Evolutionary conservation across 2,329 filamentous ascomycete genomes (phyloP), one percentile per base, ranked within the genome.

Genomic region (Aspergillus sp.): DNA sequence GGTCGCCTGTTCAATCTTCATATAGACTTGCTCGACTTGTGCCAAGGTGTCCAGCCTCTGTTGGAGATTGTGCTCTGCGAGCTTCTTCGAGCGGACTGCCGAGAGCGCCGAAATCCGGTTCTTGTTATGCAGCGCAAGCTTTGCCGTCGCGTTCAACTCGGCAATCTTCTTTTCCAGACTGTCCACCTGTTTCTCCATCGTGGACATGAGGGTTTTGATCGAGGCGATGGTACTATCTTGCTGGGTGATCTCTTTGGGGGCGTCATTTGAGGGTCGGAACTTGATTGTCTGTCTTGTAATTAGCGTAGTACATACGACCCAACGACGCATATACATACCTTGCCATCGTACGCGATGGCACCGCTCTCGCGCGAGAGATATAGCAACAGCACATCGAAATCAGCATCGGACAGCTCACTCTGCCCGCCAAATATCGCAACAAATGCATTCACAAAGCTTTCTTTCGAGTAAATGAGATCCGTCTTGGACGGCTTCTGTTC

Each of bases 151-250:
- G 46, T 80, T 78, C 2, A 81, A 73, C 7, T 73, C 69, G 0
- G 70, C 65, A 47, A 86, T 78, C 47, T 79, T 81, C 2, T 72
- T 64, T 29, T 81, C 78, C 4, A 97, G 78, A 23, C 82, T 79
- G 2, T 87, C 81, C 46, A 94, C 78, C 56, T 91, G 87, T 9
- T 75, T 75, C 47, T 80, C 81, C 36, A 97, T 80, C 0, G 85
- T 79, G 6, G 80, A 72, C 14, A 91, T 87, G 55, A 96, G 85
- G 17, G 86, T 82, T 56, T 88, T 86, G 14, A 99, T 79, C 47
- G 88, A 87, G 1, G 91, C 91, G 57, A 97, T 89, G 1, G 89
- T 88, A 4, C 79, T 77, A 72, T 99, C 94, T 63, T 95, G 88
- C 52, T 86, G 77, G 1, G 88, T 89, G 58, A 97, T 87, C 1